Percentiles rank a stretch among this genome's conserved stretches.
Evolutionary conservation across 371 early-diverging fungal species (phyloP).

Genomic region (Amoeboradix gromovi): DNA sequence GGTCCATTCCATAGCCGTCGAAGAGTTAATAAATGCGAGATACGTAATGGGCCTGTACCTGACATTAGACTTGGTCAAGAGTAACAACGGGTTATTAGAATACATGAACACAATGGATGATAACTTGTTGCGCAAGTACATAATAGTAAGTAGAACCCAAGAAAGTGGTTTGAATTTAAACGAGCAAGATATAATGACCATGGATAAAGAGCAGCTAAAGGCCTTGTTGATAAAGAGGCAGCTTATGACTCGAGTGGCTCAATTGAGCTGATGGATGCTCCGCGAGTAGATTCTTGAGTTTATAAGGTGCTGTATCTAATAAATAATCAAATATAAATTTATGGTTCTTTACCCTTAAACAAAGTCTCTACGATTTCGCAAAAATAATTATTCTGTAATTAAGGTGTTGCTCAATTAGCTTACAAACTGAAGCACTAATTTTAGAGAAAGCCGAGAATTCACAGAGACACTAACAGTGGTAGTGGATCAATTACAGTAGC

Average conservation of each 20-base stretch:
- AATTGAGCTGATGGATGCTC: too few relatives aligned
- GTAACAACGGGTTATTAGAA: not conserved
- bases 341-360: too few relatives aligned
- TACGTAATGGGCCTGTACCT: not conserved
- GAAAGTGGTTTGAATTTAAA: not conserved
- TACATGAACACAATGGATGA: not conserved
- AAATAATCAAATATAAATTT: too few relatives aligned
- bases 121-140: not conserved
- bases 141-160: not conserved
- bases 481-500: too few relatives aligned
- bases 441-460: too few relatives aligned
- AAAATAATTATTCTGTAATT: too few relatives aligned
- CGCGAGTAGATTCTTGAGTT: too few relatives aligned
- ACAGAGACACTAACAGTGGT: too few relatives aligned
- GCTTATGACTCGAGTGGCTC: not conserved
- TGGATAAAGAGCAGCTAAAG: not conserved
- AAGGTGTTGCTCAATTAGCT: too few relatives aligned
- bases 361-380: too few relatives aligned
- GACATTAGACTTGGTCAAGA: not conserved
- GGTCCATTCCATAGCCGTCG: not conserved
- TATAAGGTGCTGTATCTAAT: too few relatives aligned
- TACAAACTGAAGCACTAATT: too few relatives aligned
- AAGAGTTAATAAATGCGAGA: not conserved
- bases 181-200: not conserved
- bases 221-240: not conserved